phyloP scores from a whole-genome alignment of 495 filamentous ascomycete genomes.

The Chaetomium fimeti region DNA sequence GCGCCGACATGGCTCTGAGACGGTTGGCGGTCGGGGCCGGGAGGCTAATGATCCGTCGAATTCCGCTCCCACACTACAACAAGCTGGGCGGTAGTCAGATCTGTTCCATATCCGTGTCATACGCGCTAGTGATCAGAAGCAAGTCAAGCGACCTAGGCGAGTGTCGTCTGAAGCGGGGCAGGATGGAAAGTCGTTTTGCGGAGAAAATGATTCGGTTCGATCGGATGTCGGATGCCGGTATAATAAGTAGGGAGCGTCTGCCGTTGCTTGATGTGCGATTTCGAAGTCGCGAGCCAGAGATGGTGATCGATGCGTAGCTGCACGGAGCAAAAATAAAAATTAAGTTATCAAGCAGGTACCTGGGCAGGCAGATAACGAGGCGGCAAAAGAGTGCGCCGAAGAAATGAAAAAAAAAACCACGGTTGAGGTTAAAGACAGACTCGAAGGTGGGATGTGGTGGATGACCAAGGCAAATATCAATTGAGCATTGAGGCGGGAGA shows the following conservation, averaged over 20 bases:
- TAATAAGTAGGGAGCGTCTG: constrained; percentile 7
- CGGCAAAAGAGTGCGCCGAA: constrained; percentile 22
- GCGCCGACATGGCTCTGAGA: constrained; percentile 41
- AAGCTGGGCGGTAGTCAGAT: constrained; percentile 34
- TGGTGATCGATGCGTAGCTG: constrained; percentile 16
- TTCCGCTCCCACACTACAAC: constrained; percentile 31
- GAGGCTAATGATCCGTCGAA: constrained; percentile 28
- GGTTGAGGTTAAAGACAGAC: constrained; percentile 13
- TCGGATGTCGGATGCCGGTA: not conserved
- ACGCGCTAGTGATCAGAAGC: constrained; percentile 19
- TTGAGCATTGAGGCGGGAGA: constrained; percentile 20
- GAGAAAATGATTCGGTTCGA: not conserved
- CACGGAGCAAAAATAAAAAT: constrained; percentile 16
- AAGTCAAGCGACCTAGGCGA: constrained; percentile 6
- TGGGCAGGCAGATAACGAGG: not conserved
- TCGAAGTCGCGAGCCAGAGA: not conserved
- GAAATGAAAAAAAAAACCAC: not conserved
- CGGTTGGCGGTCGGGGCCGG: constrained; percentile 34
- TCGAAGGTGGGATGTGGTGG: constrained; percentile 15
- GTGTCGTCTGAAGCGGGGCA: constrained; percentile 11
- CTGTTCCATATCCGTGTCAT: constrained; percentile 38
- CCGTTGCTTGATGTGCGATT: not conserved
- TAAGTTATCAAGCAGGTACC: constrained; percentile 17
- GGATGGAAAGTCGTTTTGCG: not conserved
- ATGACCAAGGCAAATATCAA: constrained; percentile 21